phyloP scores from a whole-genome alignment of 306 rosid genomes.

The Trichosanthes truncata region DNA sequence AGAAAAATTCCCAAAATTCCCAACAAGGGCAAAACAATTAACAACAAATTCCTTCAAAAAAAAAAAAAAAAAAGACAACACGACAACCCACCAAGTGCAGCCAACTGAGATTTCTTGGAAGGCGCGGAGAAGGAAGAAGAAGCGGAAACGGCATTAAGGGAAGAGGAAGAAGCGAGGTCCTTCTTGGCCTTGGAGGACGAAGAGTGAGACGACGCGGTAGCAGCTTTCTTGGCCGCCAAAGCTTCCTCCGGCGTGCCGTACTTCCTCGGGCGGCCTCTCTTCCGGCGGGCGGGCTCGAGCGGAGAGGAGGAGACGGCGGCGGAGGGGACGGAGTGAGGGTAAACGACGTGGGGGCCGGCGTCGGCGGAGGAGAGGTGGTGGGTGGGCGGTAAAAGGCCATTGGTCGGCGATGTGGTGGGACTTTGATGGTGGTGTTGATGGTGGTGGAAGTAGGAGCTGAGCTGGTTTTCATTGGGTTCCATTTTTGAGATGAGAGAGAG shows the following conservation, averaged over 20 bases:
- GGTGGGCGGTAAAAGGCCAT: slow-evolving; percentile 42
- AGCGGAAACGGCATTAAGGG: slow-evolving; percentile 13
- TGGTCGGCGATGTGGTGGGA: slow-evolving; percentile 36
- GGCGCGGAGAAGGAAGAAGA: slow-evolving; percentile 38
- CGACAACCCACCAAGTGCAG: slow-evolving; percentile 35
- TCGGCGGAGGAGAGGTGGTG: slow-evolving; percentile 19
- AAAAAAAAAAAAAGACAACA: neutral
- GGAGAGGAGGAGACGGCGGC: slow-evolving; percentile 57
- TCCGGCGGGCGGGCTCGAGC: slow-evolving; percentile 55
- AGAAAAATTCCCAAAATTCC: neutral
- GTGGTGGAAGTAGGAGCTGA: slow-evolving; percentile 60
- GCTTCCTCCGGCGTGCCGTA: slow-evolving; percentile 85
- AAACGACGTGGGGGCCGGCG: slow-evolving; percentile 44
- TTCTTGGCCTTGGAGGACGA: slow-evolving; percentile 43
- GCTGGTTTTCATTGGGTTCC: slow-evolving; percentile 88
- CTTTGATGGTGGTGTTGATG: slow-evolving; percentile 18
- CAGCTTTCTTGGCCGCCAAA: slow-evolving; percentile 78
- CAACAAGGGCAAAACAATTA: neutral
- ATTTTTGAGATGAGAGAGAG: slow-evolving; percentile 41
- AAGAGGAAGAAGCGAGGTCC: slow-evolving; percentile 14
- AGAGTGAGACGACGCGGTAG: slow-evolving; percentile 63
- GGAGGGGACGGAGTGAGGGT: slow-evolving; percentile 67
- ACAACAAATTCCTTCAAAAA: neutral
- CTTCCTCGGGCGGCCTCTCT: slow-evolving; percentile 87
- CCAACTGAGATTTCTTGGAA: slow-evolving; percentile 54